Evolutionary conservation across 148 eudicot genomes (phyloP), one percentile per base, ranked within the genome.

Genomic region (Rhododendron griersonianum): DNA sequence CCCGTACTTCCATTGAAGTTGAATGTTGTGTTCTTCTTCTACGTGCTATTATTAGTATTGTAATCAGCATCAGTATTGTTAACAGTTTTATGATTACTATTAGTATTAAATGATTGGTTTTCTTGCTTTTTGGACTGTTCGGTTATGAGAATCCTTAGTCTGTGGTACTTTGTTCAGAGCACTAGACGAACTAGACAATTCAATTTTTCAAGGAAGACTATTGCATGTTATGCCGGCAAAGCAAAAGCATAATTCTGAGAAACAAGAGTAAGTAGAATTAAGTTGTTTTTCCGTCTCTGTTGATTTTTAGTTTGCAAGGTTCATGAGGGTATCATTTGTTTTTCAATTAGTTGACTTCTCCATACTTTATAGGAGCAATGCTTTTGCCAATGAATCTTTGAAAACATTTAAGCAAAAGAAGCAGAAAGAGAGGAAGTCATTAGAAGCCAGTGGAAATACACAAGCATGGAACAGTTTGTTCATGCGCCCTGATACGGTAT

Each of bases 381-480:
- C 83, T 41, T 71, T 86, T 39, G 89, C 83, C 63, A 83, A 89
- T 25, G 90, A 90, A 76, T 82, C 86, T 48, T 85, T 92, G 39
- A 95, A 91, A 84, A 91, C 95, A 78, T 90, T 97, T 47, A 97
- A 95, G 93, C 95, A 91, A 85, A 83, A 88, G 88, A 94, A 94
- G 89, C 90, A 87, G 89, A 95, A 92, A 51, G 94, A 92, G 84
- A 94, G 88, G 88, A 98, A 95, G 91, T 89, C 92, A 81, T 93
- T 96, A 77, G 99, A 98, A 90, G 94, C 98, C 78, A 85, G 92
- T 81, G 99, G 98, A 81, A 91, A 94, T 87, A 94, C 96, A 71
- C 90, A 76, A 89, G 92, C 98, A 57, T 98, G 99, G 99, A 98
- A 98, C 88, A 93, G 93, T 91, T 93, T 98, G 92, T 95, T 91